phyloP scores from a whole-genome alignment of 345 rosid genomes.

The Hevea brasiliensis region DNA sequence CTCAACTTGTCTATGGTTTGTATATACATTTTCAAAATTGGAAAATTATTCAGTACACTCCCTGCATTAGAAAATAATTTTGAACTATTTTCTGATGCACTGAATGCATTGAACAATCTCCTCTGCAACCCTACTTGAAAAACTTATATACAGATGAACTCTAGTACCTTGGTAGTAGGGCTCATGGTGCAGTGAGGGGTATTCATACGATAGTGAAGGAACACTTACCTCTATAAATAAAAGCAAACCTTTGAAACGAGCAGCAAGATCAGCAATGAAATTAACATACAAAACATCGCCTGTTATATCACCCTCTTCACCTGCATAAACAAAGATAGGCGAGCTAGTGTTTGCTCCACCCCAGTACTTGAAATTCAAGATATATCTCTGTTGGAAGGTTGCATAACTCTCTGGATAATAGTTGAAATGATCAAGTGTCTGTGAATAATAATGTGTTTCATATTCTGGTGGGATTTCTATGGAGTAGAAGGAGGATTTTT shows the following conservation, averaged over 20 bases:
- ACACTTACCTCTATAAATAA: constrained; percentile 28
- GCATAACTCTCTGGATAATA: not conserved
- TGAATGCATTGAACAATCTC: too few relatives aligned
- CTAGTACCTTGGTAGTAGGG: too few relatives aligned
- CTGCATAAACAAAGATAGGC: constrained; percentile 16
- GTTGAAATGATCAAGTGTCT: not conserved
- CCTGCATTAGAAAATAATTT: too few relatives aligned
- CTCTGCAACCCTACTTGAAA: too few relatives aligned
- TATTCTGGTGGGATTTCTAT: not conserved
- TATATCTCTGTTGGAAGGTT: constrained; percentile 6
- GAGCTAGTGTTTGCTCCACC: constrained; percentile 22
- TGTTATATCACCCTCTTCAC: constrained; percentile 6
- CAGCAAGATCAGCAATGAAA: constrained; percentile 15
- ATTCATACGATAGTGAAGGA: not conserved
- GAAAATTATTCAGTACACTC: too few relatives aligned
- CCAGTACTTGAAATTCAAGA: constrained; percentile 20
- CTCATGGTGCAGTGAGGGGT: too few relatives aligned
- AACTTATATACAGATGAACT: too few relatives aligned
- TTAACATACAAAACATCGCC: not conserved
- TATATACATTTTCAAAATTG: too few relatives aligned
- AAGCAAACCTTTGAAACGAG: constrained; percentile 22
- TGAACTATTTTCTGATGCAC: too few relatives aligned
- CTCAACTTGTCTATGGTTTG: too few relatives aligned
- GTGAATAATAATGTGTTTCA: not conserved
- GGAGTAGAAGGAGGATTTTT: not conserved